Conservation (phyloP, 2,329 filamentous ascomycete genomes). For the Calonectria multiphialidica region DNA sequence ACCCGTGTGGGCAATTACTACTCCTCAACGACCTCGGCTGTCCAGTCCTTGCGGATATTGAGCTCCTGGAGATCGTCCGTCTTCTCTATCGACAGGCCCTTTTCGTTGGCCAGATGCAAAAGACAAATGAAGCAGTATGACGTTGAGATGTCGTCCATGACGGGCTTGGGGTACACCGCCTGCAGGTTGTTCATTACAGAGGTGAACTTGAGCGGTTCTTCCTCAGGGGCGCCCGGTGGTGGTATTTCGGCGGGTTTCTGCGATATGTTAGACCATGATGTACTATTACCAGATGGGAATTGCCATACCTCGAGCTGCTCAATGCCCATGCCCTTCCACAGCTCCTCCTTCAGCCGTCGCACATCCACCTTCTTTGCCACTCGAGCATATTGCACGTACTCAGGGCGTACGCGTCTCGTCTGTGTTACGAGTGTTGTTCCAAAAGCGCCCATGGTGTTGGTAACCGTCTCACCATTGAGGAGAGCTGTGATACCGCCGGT, state of each 20-base stretch:
- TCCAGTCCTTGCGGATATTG: constrained; percentile 72
- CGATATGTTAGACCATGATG: constrained; percentile 24
- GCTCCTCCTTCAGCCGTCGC: constrained; percentile 75
- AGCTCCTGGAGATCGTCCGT: constrained; percentile 69
- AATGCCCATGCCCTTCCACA: constrained; percentile 76
- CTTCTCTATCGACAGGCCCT: constrained; percentile 83
- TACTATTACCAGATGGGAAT: neutral
- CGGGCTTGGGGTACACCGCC: constrained; percentile 84
- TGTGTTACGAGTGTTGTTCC: constrained; percentile 77
- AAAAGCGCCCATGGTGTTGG: constrained; percentile 63
- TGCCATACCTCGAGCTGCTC: constrained; percentile 63
- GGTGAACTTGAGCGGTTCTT: constrained; percentile 83
- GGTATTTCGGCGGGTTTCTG: constrained; percentile 36
- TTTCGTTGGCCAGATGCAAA: constrained; percentile 92
- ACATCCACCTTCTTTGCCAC: constrained; percentile 81
- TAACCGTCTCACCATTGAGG: constrained; percentile 63
- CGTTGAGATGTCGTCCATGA: constrained; percentile 95
- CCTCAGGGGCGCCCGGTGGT: constrained; percentile 47
- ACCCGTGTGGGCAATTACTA: constrained; percentile 35
- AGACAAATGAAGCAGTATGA: constrained; percentile 94
- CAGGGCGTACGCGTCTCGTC: constrained; percentile 71
- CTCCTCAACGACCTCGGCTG: constrained; percentile 65
- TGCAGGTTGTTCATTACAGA: constrained; percentile 91
- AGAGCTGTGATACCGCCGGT: constrained; percentile 63
- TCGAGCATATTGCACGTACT: constrained; percentile 78